Base-by-base conservation (phyloP, 2,329 filamentous ascomycete genomes). In the Aspergillus persii region DNA sequence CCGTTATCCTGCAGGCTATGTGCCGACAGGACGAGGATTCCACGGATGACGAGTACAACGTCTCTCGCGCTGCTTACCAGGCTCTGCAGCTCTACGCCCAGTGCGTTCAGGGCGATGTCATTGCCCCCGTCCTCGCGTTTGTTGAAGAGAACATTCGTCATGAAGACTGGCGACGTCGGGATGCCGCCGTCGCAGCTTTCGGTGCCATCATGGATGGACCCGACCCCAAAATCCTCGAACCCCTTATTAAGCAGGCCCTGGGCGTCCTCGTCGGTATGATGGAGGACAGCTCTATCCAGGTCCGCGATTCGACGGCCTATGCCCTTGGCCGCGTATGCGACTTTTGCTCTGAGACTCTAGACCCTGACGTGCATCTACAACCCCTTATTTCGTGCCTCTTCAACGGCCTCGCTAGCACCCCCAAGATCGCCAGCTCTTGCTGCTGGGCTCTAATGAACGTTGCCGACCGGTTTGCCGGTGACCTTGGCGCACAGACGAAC, bases 361-460 rank as follows among this genome's bases (percentile, higher is more conserved):
- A 99, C 74, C 89, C 92, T 46, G 81, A 85, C 66, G 83, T 88
- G 63, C 92, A 97, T 73, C 85, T 99, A 4, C 90, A 92, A 64
- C 86, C 89, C 23, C 83, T 99, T 63, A 94, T 99, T 71, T 86
- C 87, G 58, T 90, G 93, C 46, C 85, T 99, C 8, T 99, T 99
- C 81, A 87, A 88, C 67, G 95, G 94, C 53, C 84, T 99, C 60
- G 87, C 91, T 60, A 94, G 90, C 79, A 95, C 90, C 74, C 89
- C 92, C 61, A 97, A 96, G 85, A 99, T 99, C 88, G 95, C 94
- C 33, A 88, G 92, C 57, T 99, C 95, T 31, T 98, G 95, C 86
- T 99, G 95, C 81, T 97, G 96, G 95, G 93, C 95, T 33, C 81
- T 99, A 66, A 98, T 99, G 91, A 99, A 98, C 79, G 81, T 99